Conservation (phyloP, 371 early-diverging fungal species). For the Syncephalastrum monosporum region DNA sequence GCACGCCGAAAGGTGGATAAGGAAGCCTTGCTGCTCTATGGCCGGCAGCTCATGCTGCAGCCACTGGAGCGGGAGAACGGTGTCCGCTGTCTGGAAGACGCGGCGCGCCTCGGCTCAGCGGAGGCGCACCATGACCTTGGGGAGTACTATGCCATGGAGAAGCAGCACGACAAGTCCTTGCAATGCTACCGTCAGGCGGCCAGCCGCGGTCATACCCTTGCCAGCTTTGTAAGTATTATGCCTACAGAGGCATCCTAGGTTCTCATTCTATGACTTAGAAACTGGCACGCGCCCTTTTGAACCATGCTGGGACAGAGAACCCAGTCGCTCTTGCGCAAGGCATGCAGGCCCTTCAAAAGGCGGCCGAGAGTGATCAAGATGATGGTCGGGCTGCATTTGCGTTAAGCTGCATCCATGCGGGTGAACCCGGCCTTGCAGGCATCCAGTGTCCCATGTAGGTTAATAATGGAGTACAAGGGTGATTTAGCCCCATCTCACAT, state of each 20-base stretch:
- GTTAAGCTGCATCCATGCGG: slow-evolving; percentile 37
- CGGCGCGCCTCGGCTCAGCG: slow-evolving; percentile 15
- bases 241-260: neutral
- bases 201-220: slow-evolving; percentile 62
- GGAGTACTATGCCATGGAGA: slow-evolving; percentile 52
- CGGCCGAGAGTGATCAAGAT: slow-evolving; percentile 29
- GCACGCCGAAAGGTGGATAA: slow-evolving; percentile 59
- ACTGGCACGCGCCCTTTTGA: slow-evolving; percentile 31
- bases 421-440: slow-evolving; percentile 11
- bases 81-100: slow-evolving; percentile 12
- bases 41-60: slow-evolving; percentile 54
- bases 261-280: slow-evolving; percentile 19
- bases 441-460: neutral
- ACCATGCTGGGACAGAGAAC: slow-evolving; percentile 30
- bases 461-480: no score
- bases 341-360: slow-evolving; percentile 27
- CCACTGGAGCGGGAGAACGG: slow-evolving; percentile 3
- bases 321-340: slow-evolving; percentile 19
- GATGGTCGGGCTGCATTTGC: slow-evolving; percentile 39
- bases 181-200: slow-evolving; percentile 78
- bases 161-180: slow-evolving; percentile 64
- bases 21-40: slow-evolving; percentile 72
- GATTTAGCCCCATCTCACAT: no score
- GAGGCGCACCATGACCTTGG: slow-evolving; percentile 12
- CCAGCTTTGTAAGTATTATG: slow-evolving; percentile 62